Base-by-base conservation (phyloP, 768 basidiomycete genomes). In the Cystobasidium tubakii region DNA sequence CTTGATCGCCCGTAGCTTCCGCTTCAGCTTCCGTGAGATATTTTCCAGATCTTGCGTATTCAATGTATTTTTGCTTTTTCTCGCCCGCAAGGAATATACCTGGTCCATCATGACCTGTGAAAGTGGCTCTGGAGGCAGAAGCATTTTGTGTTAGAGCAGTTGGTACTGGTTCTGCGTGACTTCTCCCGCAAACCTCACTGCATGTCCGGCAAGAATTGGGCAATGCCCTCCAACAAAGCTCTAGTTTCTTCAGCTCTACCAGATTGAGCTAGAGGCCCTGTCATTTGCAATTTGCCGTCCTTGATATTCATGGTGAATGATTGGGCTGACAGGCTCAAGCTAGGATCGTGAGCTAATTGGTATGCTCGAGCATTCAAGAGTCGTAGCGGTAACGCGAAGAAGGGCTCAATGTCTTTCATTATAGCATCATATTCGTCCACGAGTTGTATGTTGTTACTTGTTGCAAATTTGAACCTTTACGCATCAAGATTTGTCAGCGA, bases 381-480 rank as follows among this genome's bases (percentile, higher is more conserved):
- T n/a, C 44, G 25, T 27, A 78, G 77, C 10, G 73, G 1, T 70
- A 55, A 19, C 75, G 39, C 71, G 43, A 43, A 76, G 77, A 77
- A 79, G 46, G 76, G 73, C 36, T 76, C 43, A 43, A 79, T 53
- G 67, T 79, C 78, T 29, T 36, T 66, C 42, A 60, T 64, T 31
- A 75, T 79, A 15, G 67, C 36, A 69, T 77, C 77, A 65, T 77
- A 79, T 46, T 79, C 78, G 74, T 79, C 78, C 67, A 77, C 73
- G 62, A 73, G 63, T 23, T 44, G 39, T 4, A 73, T 65, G 33
- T 73, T 65, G 44, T 73, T 31, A 25, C 36, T 34, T 31, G 29
- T 25, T 21, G 70, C 70, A 46, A 72, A 72, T 2, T 66, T 50
- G 46, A 50, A 50, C 46, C 46, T 50, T 50, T 15, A 19, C 7